A percentile compares a stretch with the other conserved stretches of the same genome.
phyloP scores from a whole-genome alignment of 768 basidiomycete species.

The Ramaria sp. region DNA sequence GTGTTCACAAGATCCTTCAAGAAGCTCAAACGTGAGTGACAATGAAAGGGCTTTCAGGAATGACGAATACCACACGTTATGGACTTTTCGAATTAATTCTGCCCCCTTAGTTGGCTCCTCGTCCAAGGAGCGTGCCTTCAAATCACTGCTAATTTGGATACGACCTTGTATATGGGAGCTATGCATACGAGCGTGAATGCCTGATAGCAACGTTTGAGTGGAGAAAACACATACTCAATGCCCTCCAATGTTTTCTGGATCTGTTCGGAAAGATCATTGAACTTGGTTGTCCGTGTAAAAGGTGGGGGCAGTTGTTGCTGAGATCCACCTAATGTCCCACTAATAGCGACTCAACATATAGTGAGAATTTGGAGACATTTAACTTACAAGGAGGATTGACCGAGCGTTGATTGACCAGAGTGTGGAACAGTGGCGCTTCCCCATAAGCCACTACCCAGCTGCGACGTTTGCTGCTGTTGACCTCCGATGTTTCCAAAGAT shows the following conservation, averaged over 20 bases:
- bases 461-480: constrained; percentile 5
- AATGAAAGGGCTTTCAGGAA: background rate
- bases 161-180: constrained; percentile 68
- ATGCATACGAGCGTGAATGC: background rate
- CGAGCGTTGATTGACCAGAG: constrained; percentile 17
- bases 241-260: constrained; percentile 51
- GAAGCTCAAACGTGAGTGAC: background rate
- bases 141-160: constrained; percentile 68
- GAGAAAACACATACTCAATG: constrained; percentile 45
- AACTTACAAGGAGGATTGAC: constrained; percentile 12
- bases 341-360: constrained; percentile 2
- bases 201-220: background rate
- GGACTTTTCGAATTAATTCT: constrained; percentile 52
- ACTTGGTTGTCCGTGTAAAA: constrained; percentile 51
- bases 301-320: constrained; percentile 18
- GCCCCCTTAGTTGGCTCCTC: constrained; percentile 66
- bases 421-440: constrained; percentile 17
- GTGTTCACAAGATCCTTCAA: constrained; percentile 54
- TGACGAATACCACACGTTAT: constrained; percentile 37
- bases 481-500: constrained; percentile 3
- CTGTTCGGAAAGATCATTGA: constrained; percentile 71
- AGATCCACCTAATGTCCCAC: constrained; percentile 15
- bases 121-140: constrained; percentile 65
- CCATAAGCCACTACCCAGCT: constrained; percentile 10
- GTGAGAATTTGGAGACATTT: constrained; percentile 13